Conservation (phyloP, 164 flowering plant genomes). For the Vitis amurensis region DNA sequence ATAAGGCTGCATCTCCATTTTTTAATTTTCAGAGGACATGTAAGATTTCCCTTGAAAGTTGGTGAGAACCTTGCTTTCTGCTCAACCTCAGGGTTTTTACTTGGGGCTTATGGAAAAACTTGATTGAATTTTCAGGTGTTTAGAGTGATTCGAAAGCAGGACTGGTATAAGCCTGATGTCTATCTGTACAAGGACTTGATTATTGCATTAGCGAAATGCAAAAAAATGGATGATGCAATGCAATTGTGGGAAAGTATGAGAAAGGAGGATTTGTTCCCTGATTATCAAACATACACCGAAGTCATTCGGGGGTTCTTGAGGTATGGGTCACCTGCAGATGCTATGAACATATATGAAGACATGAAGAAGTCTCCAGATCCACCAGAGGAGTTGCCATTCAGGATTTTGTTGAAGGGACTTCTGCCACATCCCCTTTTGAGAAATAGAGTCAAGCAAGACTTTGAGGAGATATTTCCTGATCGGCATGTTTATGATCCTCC, state of each 20-base stretch:
- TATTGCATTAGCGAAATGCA: constrained; percentile 58
- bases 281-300: constrained; percentile 85
- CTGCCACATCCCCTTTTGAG: constrained; percentile 87
- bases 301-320: constrained; percentile 80
- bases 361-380: constrained; percentile 93
- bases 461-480: constrained; percentile 91
- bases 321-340: constrained; percentile 89
- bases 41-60: too few species aligned
- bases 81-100: background rate
- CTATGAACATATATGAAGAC: constrained; percentile 93
- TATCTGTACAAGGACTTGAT: constrained; percentile 84
- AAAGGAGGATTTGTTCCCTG: constrained; percentile 71
- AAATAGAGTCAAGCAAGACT: constrained; percentile 86
- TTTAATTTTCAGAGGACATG: too few species aligned
- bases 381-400: constrained; percentile 85
- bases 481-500: constrained; percentile 87
- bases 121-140: constrained; percentile 55
- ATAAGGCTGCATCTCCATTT: too few species aligned
- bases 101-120: constrained; percentile 12
- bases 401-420: constrained; percentile 86
- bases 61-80: too few species aligned
- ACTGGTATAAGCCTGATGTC: constrained; percentile 85
- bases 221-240: constrained; percentile 87
- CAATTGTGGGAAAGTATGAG: constrained; percentile 81
- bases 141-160: constrained; percentile 64